These are phyloP conservation scores for Bothriochloa decipiens DNA, from an alignment of 176 grass and related monocot species.

Conservation along the genomic window DNA sequence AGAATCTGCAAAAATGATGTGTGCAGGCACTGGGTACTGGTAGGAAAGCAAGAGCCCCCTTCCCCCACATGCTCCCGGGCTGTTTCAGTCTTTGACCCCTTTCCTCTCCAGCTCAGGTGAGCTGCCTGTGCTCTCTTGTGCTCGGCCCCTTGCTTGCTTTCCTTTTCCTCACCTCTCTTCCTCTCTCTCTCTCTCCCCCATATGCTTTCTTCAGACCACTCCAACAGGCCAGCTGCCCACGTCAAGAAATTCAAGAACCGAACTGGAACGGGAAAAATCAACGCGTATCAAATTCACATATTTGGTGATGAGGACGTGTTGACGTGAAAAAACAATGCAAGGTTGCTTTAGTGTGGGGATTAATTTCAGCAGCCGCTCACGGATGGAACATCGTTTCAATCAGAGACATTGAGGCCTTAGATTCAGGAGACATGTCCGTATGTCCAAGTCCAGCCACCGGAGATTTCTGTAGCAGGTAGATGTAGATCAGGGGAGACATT, in stretches of 20 bases:
- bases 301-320: conserved; percentile 4
- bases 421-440: conserved; percentile 37
- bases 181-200: neutral
- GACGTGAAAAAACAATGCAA: conserved; percentile 7
- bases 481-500: conserved; percentile 21
- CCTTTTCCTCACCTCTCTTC: neutral
- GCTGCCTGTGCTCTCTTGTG: conserved; percentile 31
- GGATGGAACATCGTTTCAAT: conserved; percentile 15
- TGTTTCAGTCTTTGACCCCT: conserved; percentile 57
- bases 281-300: neutral
- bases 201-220: conserved; percentile 42
- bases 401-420: conserved; percentile 33
- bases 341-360: neutral
- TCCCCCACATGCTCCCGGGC: conserved; percentile 54
- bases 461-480: conserved; percentile 30
- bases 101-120: conserved; percentile 64
- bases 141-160: neutral
- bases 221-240: neutral
- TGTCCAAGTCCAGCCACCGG: conserved; percentile 13
- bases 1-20: conserved; percentile 30
- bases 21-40: conserved; percentile 50
- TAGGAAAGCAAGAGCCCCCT: conserved; percentile 40
- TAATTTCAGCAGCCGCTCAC: conserved; percentile 14
- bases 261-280: neutral
- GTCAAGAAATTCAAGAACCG: neutral